Evolutionary conservation across 1,284 basidiomycete species (phyloP).

Genomic region (Trichosporon ovoides): DNA sequence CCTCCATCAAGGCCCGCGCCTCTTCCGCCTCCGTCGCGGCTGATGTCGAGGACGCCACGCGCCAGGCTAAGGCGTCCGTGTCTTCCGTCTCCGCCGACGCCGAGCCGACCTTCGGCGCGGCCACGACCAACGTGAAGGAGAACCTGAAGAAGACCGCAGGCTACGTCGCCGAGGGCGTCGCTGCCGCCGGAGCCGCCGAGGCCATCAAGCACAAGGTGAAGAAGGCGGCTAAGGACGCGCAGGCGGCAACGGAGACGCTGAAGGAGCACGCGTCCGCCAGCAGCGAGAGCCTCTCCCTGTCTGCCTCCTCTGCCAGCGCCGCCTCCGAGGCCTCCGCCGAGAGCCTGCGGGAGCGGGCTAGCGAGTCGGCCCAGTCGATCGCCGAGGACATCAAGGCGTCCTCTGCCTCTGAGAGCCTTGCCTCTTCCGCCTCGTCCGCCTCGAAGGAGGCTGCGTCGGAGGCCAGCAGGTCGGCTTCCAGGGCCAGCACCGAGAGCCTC

Average conservation of each 20-base stretch:
- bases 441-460: too few relatives aligned
- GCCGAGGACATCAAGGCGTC: too few relatives aligned
- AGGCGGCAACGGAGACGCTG: conserved; percentile 7
- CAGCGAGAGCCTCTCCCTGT: background rate
- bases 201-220: background rate
- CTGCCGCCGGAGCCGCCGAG: background rate
- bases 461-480: too few relatives aligned
- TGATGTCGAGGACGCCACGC: conserved; percentile 3
- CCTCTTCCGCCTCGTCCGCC: too few relatives aligned
- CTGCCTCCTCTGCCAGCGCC: background rate
- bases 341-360: background rate
- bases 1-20: background rate
- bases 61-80: conserved; percentile 15
- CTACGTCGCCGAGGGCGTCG: background rate
- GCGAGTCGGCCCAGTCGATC: background rate
- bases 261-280: background rate
- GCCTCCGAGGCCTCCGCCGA: background rate
- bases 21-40: conserved; percentile 6
- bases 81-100: background rate
- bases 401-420: too few relatives aligned
- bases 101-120: background rate
- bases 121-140: background rate
- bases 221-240: background rate
- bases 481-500: too few relatives aligned
- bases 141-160: background rate